Evolutionary conservation across 2,329 filamentous ascomycete genomes (phyloP).

Genomic region (Fonsecaea monophora): DNA sequence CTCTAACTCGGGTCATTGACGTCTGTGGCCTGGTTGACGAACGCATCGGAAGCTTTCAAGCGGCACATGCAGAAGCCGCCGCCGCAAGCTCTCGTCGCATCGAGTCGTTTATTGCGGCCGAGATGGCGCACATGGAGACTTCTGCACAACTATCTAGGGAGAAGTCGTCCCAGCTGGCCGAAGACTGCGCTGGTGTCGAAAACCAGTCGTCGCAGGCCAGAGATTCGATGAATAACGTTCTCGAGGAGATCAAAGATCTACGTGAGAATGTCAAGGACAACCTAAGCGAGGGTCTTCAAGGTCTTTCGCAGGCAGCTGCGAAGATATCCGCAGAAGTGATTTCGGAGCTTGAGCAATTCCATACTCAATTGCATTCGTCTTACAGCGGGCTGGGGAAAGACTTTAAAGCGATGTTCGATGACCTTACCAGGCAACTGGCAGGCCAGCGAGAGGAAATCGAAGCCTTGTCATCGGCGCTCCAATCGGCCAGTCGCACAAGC

Average conservation of each 20-base stretch:
- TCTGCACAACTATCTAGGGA: slow-evolving; percentile 74
- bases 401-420: slow-evolving; percentile 84
- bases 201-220: slow-evolving; percentile 61
- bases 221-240: slow-evolving; percentile 85
- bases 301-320: slow-evolving; percentile 82
- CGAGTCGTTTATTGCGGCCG: slow-evolving; percentile 75
- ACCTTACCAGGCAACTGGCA: slow-evolving; percentile 74
- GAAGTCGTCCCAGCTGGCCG: slow-evolving; percentile 71
- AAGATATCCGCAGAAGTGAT: slow-evolving; percentile 89
- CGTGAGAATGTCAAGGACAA: slow-evolving; percentile 85
- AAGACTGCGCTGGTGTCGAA: slow-evolving; percentile 71
- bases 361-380: slow-evolving; percentile 79
- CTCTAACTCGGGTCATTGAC: slow-evolving; percentile 75
- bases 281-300: slow-evolving; percentile 82
- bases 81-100: slow-evolving; percentile 72
- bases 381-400: slow-evolving; percentile 84
- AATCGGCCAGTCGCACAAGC: slow-evolving; percentile 71
- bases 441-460: slow-evolving; percentile 80
- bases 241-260: slow-evolving; percentile 90
- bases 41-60: slow-evolving; percentile 74
- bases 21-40: slow-evolving; percentile 79
- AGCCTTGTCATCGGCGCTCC: slow-evolving; percentile 72
- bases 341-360: slow-evolving; percentile 82
- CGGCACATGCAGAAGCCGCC: slow-evolving; percentile 75
- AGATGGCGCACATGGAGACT: slow-evolving; percentile 72